phyloP scores from a whole-genome alignment of 805 yeast species.

The Yarrowia sp. region DNA sequence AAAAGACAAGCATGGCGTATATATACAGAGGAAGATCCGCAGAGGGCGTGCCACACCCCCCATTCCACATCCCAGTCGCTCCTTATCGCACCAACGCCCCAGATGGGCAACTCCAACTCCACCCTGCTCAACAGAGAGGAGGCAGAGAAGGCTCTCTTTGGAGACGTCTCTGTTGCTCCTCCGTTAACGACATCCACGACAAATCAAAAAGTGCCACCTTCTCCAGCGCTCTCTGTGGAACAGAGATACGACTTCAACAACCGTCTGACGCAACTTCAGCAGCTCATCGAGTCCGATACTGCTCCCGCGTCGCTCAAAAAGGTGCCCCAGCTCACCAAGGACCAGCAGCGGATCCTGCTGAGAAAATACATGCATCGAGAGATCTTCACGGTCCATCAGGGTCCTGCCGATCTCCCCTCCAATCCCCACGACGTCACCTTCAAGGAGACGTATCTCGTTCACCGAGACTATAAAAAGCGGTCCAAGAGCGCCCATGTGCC shows the following conservation, averaged over 20 bases:
- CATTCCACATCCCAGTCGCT: neutral
- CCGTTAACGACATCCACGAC: neutral
- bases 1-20: neutral
- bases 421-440: constrained; percentile 4
- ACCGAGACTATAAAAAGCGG: constrained; percentile 18
- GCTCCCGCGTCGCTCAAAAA: constrained; percentile 18
- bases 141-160: constrained; percentile 38
- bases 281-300: constrained; percentile 13
- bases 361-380: constrained; percentile 45
- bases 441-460: constrained; percentile 23
- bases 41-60: neutral
- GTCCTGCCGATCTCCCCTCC: constrained; percentile 16
- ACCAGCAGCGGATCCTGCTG: constrained; percentile 37
- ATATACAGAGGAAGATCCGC: neutral
- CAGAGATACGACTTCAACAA: constrained; percentile 31
- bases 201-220: neutral
- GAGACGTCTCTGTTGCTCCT: constrained; percentile 9
- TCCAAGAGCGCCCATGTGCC: constrained; percentile 14
- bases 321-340: constrained; percentile 29
- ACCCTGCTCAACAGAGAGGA: constrained; percentile 37
- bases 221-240: constrained; percentile 14
- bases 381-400: constrained; percentile 44
- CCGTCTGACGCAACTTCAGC: constrained; percentile 19
- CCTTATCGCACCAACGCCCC: neutral
- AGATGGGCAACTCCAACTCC: constrained; percentile 38